Conservation (phyloP, 371 early-diverging fungal species). For the Rhizopus delemar region DNA sequence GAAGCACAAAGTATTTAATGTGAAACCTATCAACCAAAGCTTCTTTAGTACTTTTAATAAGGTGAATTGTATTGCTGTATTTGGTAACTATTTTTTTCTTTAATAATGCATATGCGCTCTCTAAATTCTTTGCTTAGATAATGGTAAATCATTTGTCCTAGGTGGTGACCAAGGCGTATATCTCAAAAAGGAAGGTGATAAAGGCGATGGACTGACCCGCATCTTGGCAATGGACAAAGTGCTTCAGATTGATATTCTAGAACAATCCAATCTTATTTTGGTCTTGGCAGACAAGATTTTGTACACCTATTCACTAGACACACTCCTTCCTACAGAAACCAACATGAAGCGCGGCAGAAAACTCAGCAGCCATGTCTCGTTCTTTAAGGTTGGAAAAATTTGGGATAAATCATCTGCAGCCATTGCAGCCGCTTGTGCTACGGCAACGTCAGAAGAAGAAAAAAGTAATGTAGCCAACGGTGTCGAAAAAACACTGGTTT, state of each 20-base stretch:
- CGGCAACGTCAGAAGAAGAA: slow-evolving; percentile 13
- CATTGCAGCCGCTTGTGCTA: slow-evolving; percentile 14
- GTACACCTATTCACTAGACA: slow-evolving; percentile 74
- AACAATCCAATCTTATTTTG: slow-evolving; percentile 72
- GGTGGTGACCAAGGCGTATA: slow-evolving; percentile 54
- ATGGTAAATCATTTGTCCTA: slow-evolving; percentile 34
- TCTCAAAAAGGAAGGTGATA: slow-evolving; percentile 26
- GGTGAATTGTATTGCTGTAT: slow-evolving; percentile 37
- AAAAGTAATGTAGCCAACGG: slow-evolving; percentile 14
- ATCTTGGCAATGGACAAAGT: slow-evolving; percentile 79
- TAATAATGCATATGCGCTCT: not conserved
- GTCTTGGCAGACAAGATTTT: slow-evolving; percentile 83
- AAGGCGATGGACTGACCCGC: slow-evolving; percentile 38
- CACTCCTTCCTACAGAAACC: slow-evolving; percentile 53
- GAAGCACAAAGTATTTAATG: slow-evolving; percentile 63
- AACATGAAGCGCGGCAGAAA: slow-evolving; percentile 60
- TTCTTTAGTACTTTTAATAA: slow-evolving; percentile 41
- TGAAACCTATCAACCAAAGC: slow-evolving; percentile 36
- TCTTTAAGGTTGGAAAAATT: slow-evolving; percentile 87
- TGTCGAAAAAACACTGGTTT: slow-evolving; percentile 73
- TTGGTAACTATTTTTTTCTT: slow-evolving; percentile 24
- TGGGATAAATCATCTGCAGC: slow-evolving; percentile 52
- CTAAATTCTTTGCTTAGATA: slow-evolving; percentile 7
- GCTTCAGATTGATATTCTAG: slow-evolving; percentile 83
- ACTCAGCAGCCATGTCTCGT: slow-evolving; percentile 78